These are phyloP conservation scores for Kandelia obovata DNA, from an alignment of 345 rosid genomes.

Conservation along the genomic window DNA sequence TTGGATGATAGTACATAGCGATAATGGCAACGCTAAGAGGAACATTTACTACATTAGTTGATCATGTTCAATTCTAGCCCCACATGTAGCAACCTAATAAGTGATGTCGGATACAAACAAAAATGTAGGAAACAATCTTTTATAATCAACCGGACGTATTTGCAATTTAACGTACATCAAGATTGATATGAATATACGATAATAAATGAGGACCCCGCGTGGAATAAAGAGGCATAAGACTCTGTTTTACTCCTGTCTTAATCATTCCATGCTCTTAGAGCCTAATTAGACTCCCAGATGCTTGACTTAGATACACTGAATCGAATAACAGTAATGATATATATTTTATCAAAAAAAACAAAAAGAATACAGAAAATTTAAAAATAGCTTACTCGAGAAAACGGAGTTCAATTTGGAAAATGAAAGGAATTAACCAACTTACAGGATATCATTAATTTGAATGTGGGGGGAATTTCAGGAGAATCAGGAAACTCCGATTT, in stretches of 20 bases:
- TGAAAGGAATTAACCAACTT: too few species aligned
- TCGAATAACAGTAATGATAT: not conserved
- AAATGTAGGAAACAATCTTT: not conserved
- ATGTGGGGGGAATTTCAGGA: not conserved
- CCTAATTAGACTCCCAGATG: not conserved
- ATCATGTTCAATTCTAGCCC: not conserved
- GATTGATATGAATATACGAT: not conserved
- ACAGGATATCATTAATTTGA: too few species aligned
- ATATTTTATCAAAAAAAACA: too few species aligned
- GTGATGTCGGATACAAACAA: not conserved
- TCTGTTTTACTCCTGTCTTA: not conserved
- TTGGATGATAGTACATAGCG: too few species aligned
- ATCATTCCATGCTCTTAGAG: not conserved
- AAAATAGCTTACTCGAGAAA: too few species aligned
- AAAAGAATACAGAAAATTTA: too few species aligned
- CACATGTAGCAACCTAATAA: constrained; percentile 1
- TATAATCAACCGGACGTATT: constrained; percentile 3
- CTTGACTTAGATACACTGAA: not conserved
- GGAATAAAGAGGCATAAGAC: not conserved
- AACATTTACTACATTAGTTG: too few species aligned
- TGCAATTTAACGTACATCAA: not conserved
- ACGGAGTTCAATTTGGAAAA: too few species aligned
- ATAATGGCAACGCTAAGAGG: too few species aligned
- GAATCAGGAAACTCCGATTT: not conserved
- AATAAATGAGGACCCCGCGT: not conserved